A percentile compares a stretch with the other conserved stretches of the same genome.
Conservation (phyloP, 768 basidiomycete genomes). For the Kwoniella sp. region DNA sequence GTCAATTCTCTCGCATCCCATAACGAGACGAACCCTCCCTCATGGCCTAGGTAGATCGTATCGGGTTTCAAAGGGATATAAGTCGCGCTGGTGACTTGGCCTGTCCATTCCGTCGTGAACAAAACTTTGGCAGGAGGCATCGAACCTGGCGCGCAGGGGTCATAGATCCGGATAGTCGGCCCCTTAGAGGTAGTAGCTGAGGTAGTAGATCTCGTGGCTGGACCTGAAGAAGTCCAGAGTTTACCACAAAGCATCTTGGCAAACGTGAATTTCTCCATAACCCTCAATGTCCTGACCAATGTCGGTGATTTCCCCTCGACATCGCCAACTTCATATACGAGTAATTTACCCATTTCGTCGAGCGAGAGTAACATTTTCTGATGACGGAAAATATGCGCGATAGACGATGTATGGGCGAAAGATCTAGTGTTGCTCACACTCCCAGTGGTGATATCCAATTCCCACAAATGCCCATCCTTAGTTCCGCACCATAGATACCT, state of each 20-base stretch:
- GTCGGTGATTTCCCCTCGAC: constrained; percentile 50
- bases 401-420: constrained; percentile 66
- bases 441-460: constrained; percentile 73
- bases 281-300: constrained; percentile 57
- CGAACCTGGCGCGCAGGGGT: constrained; percentile 58
- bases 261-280: constrained; percentile 81
- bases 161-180: constrained; percentile 79
- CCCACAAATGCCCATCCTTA: constrained; percentile 83
- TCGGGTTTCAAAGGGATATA: constrained; percentile 69
- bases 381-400: constrained; percentile 72
- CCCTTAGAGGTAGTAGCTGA: constrained; percentile 58
- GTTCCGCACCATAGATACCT: constrained; percentile 81
- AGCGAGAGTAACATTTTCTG: constrained; percentile 72
- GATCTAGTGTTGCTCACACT: constrained; percentile 64
- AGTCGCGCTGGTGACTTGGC: constrained; percentile 79
- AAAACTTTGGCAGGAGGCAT: constrained; percentile 59
- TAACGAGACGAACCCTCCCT: constrained; percentile 83
- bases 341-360: constrained; percentile 81
- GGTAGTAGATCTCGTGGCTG: constrained; percentile 47
- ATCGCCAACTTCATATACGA: constrained; percentile 62
- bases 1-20: constrained; percentile 63
- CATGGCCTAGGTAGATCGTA: constrained; percentile 81
- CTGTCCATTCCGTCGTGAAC: constrained; percentile 69
- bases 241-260: constrained; percentile 71
- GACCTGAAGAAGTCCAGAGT: constrained; percentile 74